Evolutionary conservation across 371 early-diverging fungal species (phyloP).

Genomic region (Hamiltosporidium magnivora): DNA sequence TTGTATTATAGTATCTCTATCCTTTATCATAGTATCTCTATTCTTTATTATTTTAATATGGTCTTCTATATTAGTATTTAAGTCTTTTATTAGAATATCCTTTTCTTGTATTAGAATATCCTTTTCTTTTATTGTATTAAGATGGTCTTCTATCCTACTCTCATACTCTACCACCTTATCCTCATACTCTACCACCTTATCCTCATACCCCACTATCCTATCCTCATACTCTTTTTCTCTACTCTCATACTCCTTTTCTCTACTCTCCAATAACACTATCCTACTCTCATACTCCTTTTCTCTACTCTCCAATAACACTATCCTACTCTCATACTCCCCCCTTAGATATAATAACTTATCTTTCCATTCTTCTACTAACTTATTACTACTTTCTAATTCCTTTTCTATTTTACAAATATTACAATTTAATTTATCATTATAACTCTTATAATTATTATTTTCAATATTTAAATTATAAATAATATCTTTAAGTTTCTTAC

Average conservation of each 20-base stretch:
- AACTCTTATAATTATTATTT: neutral
- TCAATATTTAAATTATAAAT: neutral
- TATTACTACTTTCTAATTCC: neutral
- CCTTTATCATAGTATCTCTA: neutral
- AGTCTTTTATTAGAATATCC: neutral
- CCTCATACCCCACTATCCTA: neutral
- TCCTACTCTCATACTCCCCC: too few relatives aligned
- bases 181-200: neutral
- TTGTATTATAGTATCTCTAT: neutral
- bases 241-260: neutral
- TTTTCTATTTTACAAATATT: neutral
- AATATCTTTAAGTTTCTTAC: conserved; percentile 15
- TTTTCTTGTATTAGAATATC: neutral
- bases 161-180: neutral
- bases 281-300: too few relatives aligned
- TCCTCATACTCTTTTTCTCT: neutral
- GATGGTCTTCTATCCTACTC: neutral
- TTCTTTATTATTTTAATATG: neutral
- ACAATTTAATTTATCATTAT: neutral
- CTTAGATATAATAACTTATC: too few relatives aligned
- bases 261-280: too few relatives aligned
- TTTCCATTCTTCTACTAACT: too few relatives aligned
- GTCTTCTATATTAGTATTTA: neutral
- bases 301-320: too few relatives aligned
- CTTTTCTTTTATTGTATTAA: neutral